These are phyloP conservation scores for Vigna mungo DNA, from an alignment of 306 rosid genomes.

Conservation along the genomic window DNA sequence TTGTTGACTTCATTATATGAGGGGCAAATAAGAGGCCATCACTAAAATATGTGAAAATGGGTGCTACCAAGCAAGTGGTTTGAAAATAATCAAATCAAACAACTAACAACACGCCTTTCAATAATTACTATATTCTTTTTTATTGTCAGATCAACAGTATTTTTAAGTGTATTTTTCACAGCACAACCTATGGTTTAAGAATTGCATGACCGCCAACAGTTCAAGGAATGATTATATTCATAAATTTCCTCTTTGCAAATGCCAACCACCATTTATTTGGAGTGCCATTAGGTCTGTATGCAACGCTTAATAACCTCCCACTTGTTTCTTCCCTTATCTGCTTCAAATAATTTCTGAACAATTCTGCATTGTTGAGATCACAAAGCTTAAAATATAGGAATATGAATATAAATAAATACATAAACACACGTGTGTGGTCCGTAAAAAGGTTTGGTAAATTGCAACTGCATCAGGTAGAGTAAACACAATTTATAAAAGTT, in stretches of 20 bases:
- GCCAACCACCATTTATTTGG: slow-evolving; percentile 99
- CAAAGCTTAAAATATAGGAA: slow-evolving; percentile 18
- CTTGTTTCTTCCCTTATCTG: slow-evolving; percentile 99
- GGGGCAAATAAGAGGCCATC: slow-evolving; percentile 3
- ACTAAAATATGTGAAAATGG: slow-evolving; percentile 35
- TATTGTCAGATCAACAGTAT: slow-evolving; percentile 33
- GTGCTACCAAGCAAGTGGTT: neutral
- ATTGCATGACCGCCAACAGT: slow-evolving; percentile 38
- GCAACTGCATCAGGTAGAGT: slow-evolving; percentile 27
- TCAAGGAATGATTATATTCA: slow-evolving; percentile 86
- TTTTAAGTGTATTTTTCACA: slow-evolving; percentile 37
- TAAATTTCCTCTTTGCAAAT: slow-evolving; percentile 95
- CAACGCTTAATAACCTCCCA: slow-evolving; percentile 95
- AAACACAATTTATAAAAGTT: slow-evolving; percentile 8
- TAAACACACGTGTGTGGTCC: neutral
- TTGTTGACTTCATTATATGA: slow-evolving; percentile 10
- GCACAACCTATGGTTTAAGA: slow-evolving; percentile 39
- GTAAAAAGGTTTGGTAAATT: slow-evolving; percentile 15
- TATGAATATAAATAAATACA: neutral
- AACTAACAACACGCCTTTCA: slow-evolving; percentile 26
- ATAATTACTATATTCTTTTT: slow-evolving; percentile 23
- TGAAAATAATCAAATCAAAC: slow-evolving; percentile 16
- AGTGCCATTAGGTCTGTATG: slow-evolving; percentile 92
- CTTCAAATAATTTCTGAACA: slow-evolving; percentile 90
- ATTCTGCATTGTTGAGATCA: slow-evolving; percentile 64